Evolutionary conservation across 2,329 filamentous ascomycete genomes (phyloP).

Genomic region (Penicillium psychrosexuale): DNA sequence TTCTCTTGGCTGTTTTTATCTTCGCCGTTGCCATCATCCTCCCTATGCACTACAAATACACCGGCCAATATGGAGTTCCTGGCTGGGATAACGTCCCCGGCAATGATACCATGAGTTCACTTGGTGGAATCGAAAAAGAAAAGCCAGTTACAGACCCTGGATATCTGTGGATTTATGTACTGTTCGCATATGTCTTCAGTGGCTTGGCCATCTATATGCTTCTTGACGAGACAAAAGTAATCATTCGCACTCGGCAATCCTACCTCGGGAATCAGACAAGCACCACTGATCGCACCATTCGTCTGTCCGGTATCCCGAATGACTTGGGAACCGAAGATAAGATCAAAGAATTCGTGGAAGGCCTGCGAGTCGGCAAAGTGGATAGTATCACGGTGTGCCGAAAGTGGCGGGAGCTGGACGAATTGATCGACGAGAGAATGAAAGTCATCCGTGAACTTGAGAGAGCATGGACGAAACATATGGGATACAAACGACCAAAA

Average conservation of each 20-base stretch:
- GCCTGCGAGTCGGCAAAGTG: constrained; percentile 82
- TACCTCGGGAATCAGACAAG: constrained; percentile 92
- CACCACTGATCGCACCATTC: constrained; percentile 92
- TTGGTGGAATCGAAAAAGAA: constrained; percentile 25
- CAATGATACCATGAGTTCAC: constrained; percentile 29
- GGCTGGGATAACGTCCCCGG: constrained; percentile 32
- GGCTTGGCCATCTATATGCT: constrained; percentile 77
- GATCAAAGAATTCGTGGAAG: constrained; percentile 83
- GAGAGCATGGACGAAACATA: constrained; percentile 73
- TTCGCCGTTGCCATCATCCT: constrained; percentile 77
- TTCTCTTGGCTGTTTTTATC: constrained; percentile 74
- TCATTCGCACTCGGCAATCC: constrained; percentile 82
- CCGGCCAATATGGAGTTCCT: constrained; percentile 42
- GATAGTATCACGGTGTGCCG: constrained; percentile 82
- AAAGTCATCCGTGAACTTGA: constrained; percentile 70
- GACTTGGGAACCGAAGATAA: constrained; percentile 76
- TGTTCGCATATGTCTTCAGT: constrained; percentile 94
- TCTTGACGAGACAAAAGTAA: constrained; percentile 74
- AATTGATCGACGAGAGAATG: constrained; percentile 65
- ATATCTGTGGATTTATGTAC: constrained; percentile 88
- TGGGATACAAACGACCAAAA: constrained; percentile 57
- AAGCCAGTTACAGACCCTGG: constrained; percentile 38
- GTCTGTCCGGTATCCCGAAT: constrained; percentile 79
- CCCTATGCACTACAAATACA: constrained; percentile 75
- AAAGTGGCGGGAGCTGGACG: constrained; percentile 80